Percentiles rank a stretch among this genome's conserved stretches.
These are phyloP conservation scores for Kluyveromyces sp. DNA, from an alignment of 1,139 yeast species.

Conservation along the genomic window DNA sequence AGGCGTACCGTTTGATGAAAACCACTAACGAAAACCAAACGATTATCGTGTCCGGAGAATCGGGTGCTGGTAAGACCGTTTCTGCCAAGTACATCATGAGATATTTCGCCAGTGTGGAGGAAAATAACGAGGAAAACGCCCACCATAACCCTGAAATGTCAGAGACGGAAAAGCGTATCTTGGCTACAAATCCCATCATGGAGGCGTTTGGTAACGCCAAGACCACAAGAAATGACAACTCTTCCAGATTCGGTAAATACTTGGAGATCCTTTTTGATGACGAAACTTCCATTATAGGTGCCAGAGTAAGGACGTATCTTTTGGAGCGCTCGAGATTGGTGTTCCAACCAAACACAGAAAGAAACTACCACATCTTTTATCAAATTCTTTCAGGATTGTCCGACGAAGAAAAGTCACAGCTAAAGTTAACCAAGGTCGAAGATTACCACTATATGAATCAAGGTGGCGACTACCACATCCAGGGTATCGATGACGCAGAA, in stretches of 20 bases:
- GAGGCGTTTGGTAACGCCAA: conserved; percentile 98
- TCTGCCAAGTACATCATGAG: conserved; percentile 97
- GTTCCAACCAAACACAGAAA: conserved; percentile 80
- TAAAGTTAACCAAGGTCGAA: conserved; percentile 55
- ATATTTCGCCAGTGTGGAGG: conserved; percentile 90
- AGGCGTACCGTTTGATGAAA: conserved; percentile 94
- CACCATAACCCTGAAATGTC: conserved; percentile 63
- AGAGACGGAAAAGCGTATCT: conserved; percentile 85
- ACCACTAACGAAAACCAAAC: conserved; percentile 82
- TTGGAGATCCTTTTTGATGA: conserved; percentile 80
- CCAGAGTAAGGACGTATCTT: conserved; percentile 84
- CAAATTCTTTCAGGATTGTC: conserved; percentile 78
- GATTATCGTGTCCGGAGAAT: conserved; percentile 94
- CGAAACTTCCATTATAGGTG: conserved; percentile 77
- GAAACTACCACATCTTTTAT: conserved; percentile 93
- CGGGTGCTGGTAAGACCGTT: conserved; percentile 98
- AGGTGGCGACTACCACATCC: conserved; percentile 71
- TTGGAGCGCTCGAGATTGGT: conserved; percentile 91
- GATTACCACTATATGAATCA: conserved; percentile 83
- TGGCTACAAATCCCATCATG: conserved; percentile 97
- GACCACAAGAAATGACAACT: conserved; percentile 93
- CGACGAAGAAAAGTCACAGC: conserved; percentile 46
- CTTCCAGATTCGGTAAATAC: conserved; percentile 95
- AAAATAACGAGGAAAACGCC: conserved; percentile 26
- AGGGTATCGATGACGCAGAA: conserved; percentile 71